phyloP scores from a whole-genome alignment of 495 filamentous ascomycete species.

The Aspergillus wentii region DNA sequence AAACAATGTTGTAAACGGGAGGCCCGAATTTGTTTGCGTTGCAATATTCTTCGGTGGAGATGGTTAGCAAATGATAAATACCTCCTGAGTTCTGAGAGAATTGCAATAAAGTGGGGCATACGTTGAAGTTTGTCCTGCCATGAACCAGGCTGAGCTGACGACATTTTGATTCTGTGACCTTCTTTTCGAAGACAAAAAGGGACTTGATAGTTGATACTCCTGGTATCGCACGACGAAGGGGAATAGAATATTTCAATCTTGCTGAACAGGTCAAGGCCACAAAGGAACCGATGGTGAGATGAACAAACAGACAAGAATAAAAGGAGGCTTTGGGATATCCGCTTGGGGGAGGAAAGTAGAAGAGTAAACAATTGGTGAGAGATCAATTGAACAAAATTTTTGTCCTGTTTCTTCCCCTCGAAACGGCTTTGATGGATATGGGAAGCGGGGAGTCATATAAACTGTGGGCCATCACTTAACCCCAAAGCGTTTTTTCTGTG shows the following conservation, averaged over 20 bases:
- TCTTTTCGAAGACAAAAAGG: too few species aligned
- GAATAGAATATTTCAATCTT: not conserved
- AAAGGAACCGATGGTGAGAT: too few species aligned
- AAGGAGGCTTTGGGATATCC: too few species aligned
- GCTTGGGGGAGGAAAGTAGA: conserved; percentile 10
- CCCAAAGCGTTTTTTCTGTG: conserved; percentile 17
- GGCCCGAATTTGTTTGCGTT: conserved; percentile 43
- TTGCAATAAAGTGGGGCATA: conserved; percentile 30
- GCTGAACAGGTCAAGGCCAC: too few species aligned
- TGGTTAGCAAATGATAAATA: conserved; percentile 6
- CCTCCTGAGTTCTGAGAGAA: conserved; percentile 6
- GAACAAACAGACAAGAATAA: too few species aligned
- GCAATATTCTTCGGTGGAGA: conserved; percentile 69
- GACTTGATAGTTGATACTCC: too few species aligned
- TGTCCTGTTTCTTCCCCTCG: conserved; percentile 12
- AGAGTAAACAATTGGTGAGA: conserved; percentile 11
- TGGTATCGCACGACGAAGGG: not conserved
- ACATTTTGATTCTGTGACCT: too few species aligned
- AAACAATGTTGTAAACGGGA: conserved; percentile 67
- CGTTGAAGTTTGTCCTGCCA: conserved; percentile 53
- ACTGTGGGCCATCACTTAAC: conserved; percentile 33
- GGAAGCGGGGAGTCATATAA: conserved; percentile 41
- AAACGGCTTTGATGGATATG: conserved; percentile 24
- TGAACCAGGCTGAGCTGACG: too few species aligned
- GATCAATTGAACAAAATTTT: conserved; percentile 15